Percentiles rank a stretch among this genome's conserved stretches.
Conservation (phyloP, 2,329 filamentous ascomycete species). For the Fusarium sp. region DNA sequence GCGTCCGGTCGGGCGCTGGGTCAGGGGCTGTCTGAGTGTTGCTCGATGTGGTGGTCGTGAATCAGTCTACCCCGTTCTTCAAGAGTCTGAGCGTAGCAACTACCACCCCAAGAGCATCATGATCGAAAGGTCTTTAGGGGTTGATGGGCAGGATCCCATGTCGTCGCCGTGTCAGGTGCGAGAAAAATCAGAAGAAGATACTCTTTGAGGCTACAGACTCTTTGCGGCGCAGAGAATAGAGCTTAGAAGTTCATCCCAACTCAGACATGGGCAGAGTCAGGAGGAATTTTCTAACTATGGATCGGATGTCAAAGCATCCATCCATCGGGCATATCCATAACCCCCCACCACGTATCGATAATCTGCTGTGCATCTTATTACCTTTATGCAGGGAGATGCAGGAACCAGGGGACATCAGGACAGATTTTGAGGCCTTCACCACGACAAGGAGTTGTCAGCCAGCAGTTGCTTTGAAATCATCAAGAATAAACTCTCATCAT, state of each 20-base stretch:
- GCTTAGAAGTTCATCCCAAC: conserved; percentile 33
- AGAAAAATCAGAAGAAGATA: not conserved
- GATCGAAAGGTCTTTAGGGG: not conserved
- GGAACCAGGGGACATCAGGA: conserved; percentile 1
- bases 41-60: conserved; percentile 1
- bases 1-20: not conserved
- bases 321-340: not conserved
- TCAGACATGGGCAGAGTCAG: conserved; percentile 32
- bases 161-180: not conserved
- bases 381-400: conserved; percentile 24
- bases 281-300: conserved; percentile 16
- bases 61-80: not conserved
- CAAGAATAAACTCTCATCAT: not conserved
- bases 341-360: conserved; percentile 9
- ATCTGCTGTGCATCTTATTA: conserved; percentile 23
- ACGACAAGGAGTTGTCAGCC: not conserved
- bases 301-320: not conserved
- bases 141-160: not conserved
- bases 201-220: not conserved
- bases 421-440: conserved; percentile 20
- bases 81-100: conserved; percentile 3
- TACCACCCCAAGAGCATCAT: not conserved
- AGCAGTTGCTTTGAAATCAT: not conserved
- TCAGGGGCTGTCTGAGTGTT: conserved; percentile 1
- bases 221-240: not conserved